Conservation (phyloP, 2,329 filamentous ascomycete species). For the Parascedosporium putredinis region DNA sequence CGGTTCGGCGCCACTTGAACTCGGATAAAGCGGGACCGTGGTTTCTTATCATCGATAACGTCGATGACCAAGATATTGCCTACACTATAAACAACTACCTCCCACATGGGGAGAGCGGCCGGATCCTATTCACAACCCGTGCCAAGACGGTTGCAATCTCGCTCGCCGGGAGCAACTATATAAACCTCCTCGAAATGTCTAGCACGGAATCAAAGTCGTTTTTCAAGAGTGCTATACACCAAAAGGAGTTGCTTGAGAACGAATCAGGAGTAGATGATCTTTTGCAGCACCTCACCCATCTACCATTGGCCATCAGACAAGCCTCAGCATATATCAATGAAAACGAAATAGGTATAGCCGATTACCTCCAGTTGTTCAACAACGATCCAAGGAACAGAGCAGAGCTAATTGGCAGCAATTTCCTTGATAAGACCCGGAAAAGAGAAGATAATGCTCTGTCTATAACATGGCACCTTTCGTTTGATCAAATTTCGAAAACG, state of each 20-base stretch:
- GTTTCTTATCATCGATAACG: constrained; percentile 17
- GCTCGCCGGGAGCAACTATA: neutral
- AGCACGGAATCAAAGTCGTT: neutral
- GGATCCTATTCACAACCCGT: constrained; percentile 8
- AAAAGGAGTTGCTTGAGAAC: too few species aligned
- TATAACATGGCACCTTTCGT: constrained; percentile 27
- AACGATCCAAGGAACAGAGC: constrained; percentile 18
- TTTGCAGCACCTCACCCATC: constrained; percentile 4
- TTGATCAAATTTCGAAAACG: constrained; percentile 22
- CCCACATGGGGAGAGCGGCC: constrained; percentile 13
- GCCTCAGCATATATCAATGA: constrained; percentile 12
- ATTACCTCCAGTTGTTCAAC: neutral
- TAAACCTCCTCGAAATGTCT: neutral
- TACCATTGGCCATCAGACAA: constrained; percentile 13
- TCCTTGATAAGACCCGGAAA: constrained; percentile 22
- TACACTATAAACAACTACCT: constrained; percentile 16
- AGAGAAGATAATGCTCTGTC: constrained; percentile 20
- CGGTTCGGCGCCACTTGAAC: constrained; percentile 11
- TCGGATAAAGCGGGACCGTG: constrained; percentile 13
- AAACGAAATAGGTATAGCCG: neutral
- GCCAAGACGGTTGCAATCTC: neutral
- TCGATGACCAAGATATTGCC: constrained; percentile 12
- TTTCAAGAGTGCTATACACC: neutral
- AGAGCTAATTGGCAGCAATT: constrained; percentile 21
- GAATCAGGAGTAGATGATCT: too few species aligned